Percentiles rank a stretch among this genome's conserved stretches.
Conservation (phyloP, 2,329 filamentous ascomycete species). For the Catunica adiposa region DNA sequence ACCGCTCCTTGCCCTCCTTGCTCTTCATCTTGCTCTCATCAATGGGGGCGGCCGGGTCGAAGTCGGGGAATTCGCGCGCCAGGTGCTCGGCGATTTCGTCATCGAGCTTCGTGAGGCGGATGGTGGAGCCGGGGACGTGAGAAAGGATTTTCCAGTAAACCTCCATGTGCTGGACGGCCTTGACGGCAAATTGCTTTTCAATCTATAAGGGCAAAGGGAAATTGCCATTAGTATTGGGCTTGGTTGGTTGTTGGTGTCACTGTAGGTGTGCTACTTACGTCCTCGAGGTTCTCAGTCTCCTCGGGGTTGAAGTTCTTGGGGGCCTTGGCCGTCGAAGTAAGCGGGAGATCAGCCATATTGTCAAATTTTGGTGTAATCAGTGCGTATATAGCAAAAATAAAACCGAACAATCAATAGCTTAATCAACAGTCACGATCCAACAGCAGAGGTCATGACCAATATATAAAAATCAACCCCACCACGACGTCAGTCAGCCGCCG, state of each 20-base stretch:
- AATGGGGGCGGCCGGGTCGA: constrained; percentile 65
- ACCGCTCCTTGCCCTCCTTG: constrained; percentile 81
- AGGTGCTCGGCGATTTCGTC: constrained; percentile 90
- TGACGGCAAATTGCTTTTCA: constrained; percentile 98
- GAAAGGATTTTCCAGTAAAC: constrained; percentile 96
- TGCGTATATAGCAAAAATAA: not conserved
- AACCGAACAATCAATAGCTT: not conserved
- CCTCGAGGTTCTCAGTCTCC: constrained; percentile 37
- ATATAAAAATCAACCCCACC: not conserved
- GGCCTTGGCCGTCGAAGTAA: constrained; percentile 6
- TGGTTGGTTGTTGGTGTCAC: not conserved
- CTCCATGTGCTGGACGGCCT: constrained; percentile 89
- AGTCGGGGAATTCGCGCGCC: constrained; percentile 75
- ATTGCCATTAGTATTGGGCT: not conserved
- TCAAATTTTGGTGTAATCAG: not conserved
- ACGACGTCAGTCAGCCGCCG: constrained; percentile 6
- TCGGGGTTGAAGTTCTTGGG: constrained; percentile 35
- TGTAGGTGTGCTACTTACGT: constrained; percentile 28
- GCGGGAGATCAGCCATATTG: constrained; percentile 12
- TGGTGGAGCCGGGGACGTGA: constrained; percentile 69
- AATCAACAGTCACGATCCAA: too few relatives aligned
- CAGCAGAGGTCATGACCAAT: not conserved
- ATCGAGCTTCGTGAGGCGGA: constrained; percentile 86
- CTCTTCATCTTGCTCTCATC: constrained; percentile 96
- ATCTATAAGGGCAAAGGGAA: constrained; percentile 40